Evolutionary conservation across 2,329 filamentous ascomycete genomes (phyloP), one percentile per base, ranked within the genome.

Genomic region (Ophiostoma sp.): DNA sequence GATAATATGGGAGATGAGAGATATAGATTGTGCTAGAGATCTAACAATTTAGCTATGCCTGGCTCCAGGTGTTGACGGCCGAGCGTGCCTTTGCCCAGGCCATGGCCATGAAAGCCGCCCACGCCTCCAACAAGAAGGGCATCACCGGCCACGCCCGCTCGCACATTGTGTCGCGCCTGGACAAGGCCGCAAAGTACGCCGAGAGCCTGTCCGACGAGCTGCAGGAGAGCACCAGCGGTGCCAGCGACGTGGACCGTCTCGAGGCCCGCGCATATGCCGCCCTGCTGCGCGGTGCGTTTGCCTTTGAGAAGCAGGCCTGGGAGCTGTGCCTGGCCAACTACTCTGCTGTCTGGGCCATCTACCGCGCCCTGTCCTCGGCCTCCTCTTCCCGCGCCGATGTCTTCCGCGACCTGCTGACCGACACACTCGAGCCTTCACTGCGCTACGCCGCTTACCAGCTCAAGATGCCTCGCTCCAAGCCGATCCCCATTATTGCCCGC

Each of bases 31-130:
- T n/a, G 11, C 39, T 41, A 11, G 27, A 41, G 10, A 60, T 13
- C 62, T 52, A 70, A 73, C 54, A 72, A 69, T 20, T 8, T 20
- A 96, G 92, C 79, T 92, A 89, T 80, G 86, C 89, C 67, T 85
- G 90, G 74, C 84, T 97, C n/a, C 84, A 94, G 41, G 85, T 99
- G 70, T 87, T 97, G 76, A 91, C 89, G 54, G 89, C 94, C 72
- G 95, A 99, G 82, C 87, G 95, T 73, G 92, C 94, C 68, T 98
- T 93, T 92, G 94, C 95, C 52, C 90, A 97, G 79, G 94, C 94
- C 71, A 96, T 98, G 93, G 89, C 91, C 77, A 93, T 97, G 85
- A 97, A 96, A 80, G 87, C 92, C 4, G 83, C 87, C 27, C 92
- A 96, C 78, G 87, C 91, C 54, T 86, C 91, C 75, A 92, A 95